Evolutionary conservation across 805 yeast genomes (phyloP), one percentile per base, ranked within the genome.

Genomic region (Starmerella floricola): DNA sequence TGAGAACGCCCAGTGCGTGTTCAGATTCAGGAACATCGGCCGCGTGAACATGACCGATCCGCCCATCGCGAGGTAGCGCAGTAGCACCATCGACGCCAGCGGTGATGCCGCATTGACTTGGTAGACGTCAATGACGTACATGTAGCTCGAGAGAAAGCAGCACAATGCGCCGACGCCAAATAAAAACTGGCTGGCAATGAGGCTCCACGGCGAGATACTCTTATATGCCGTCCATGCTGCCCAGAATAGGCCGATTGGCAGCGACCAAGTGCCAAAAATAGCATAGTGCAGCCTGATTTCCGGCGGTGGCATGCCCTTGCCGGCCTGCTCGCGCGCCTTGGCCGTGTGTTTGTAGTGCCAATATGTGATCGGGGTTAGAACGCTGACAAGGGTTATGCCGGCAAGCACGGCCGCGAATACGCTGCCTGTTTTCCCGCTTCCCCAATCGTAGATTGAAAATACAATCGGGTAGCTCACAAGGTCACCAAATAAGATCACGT

Each of bases 401-500:
- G 44, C 28, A 16, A 29, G 16, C 23, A 44, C 31, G 20, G 48
- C 41, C 4, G 35, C 48, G 19, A 44, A 44, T 3, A 43, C 48
- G 28, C 48, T 44, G 38, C 48, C 48, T 8, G 37, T 44, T 17
- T 44, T 31, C 8, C 48, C 48, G n/a, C 44, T n/a, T 18, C 18
- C 38, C 46, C 46, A 44, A 10, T 18, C 38, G 26, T 36, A 44
- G 17, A 44, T 43, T 3, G 15, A 19, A 29, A 44, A 44, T 4
- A 44, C 16, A 3, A 44, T 6, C 18, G 48, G 38, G 30, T 76
- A 78, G 3, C 86, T 85, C 29, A 79, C 77, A 50, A 81, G 63
- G 54, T 79, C 69, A 51, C 82, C 59, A 57, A 82, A 81, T 35
- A 82, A 58, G 55, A 82, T 74, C 55, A 88, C 88, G 57, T 82